Evolutionary conservation across 768 basidiomycete genomes (phyloP), one percentile per base, ranked within the genome.

Genomic region (Gymnopilus dilepis): DNA sequence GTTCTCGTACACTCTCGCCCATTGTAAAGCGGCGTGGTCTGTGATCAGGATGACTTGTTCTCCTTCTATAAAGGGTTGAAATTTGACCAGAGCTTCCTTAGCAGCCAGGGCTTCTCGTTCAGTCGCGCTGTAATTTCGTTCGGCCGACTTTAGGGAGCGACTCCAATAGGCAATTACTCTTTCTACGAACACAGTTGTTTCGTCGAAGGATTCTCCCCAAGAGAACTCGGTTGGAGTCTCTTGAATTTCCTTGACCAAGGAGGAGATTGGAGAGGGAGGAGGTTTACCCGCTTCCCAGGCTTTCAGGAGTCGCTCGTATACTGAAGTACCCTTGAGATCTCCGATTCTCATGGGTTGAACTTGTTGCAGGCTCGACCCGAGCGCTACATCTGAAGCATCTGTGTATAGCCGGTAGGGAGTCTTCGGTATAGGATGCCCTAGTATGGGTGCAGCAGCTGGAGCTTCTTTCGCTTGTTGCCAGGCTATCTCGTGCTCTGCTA

Each of bases 41-140:
- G 69, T 73, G 11, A 73, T 41, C 0, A 67, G 54, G 8, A 68
- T 58, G 5, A 77, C 65, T 2, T 37, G 50, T 65, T 77, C 72
- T 2, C 76, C 76, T 69, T 78, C 74, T 12, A 77, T 68, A 61
- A 70, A 75, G 2, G 75, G 70, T 57, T 76, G 74, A 40, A 76
- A 78, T 48, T 73, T 71, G 12, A 75, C 64, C 13, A 77, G 57
- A 2, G 50, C 62, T 50, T 63, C 62, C 11, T 63, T 63, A 1
- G 51, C 51, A 0, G 17, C 62, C 26, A 63, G 24, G 0, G 74
- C 76, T 61, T 77, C 73, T 12, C 68, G 11, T 65, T 77, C 75
- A 0, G 75, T 77, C 0, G 70, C 61, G 4, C 72, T 71, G 43
- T 77, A 77, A 26, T 72, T 73, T 4, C 62, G 51, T 52, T 76